Evolutionary conservation across 2,329 filamentous ascomycete species (phyloP), one percentile per base, ranked within the genome.

Genomic region (Tolypocladium capitatum): DNA sequence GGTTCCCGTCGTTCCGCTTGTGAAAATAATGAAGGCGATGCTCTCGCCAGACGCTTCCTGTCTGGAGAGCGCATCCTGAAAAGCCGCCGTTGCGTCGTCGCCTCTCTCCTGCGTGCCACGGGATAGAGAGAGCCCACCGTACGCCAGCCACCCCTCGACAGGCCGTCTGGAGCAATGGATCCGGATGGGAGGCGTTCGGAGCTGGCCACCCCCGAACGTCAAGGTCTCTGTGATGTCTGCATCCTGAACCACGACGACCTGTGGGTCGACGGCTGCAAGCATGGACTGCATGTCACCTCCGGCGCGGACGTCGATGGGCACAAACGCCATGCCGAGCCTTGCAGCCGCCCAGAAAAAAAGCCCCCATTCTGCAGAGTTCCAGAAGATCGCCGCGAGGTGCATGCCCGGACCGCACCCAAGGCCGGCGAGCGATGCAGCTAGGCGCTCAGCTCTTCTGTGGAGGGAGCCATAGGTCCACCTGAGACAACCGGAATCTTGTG

Each of bases 1-100:
- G 0, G 64, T 55, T 6, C 68, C 69, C 0, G 70, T 73, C n/a
- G 70, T 74, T 20, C 71, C 71, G 52, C 70, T 73, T 20, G 70
- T 74, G 56, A 74, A 73, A 31, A 73, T 59, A 43, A 74, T 64
- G 38, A 72, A 58, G 5, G 64, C 63, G 7, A 55, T 60, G 44
- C 62, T 57, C 31, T 55, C 46, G 14, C 44, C 24, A 10, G 24
- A 11, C 4, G 11, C 5, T 18, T 30, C 9, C 16, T 28, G 38
- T 42, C 4, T 7, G 9, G 27, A 4, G 2, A 7, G 16, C 16
- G 11, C 16, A 28, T 30, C 20, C 4, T 13, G 10, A 11, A 10
- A 13, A 7, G 7, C 20, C 20, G 11, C 16, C 38, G 13, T n/a
- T 27, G 11, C 8, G 2, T 48, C 34, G 14, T 9, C 38, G n/a